phyloP scores from a whole-genome alignment of 805 yeast genomes.

The Candida easanensis region DNA sequence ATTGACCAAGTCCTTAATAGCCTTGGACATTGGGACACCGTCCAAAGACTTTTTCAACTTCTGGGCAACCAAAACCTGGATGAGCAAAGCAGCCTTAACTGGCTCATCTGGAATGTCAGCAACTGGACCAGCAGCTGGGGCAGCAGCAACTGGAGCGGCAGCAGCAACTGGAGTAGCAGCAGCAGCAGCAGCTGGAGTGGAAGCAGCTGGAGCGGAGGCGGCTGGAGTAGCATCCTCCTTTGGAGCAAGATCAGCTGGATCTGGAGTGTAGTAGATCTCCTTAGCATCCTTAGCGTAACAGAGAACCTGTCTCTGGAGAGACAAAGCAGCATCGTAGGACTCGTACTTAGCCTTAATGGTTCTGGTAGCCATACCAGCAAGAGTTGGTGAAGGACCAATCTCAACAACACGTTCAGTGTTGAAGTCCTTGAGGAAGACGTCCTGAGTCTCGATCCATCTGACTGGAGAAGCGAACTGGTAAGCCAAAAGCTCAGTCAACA shows the following conservation, averaged over 20 bases:
- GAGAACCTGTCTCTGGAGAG: conserved; percentile 82
- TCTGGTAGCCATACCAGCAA: conserved; percentile 98
- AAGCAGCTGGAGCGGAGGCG: conserved; percentile 34
- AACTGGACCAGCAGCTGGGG: conserved; percentile 70
- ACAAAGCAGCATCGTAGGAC: conserved; percentile 94
- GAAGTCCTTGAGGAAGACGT: conserved; percentile 89
- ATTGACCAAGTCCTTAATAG: conserved; percentile 95
- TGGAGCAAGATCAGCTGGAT: conserved; percentile 47
- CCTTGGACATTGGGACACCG: conserved; percentile 82
- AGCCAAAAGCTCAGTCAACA: conserved; percentile 93
- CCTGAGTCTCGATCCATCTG: conserved; percentile 99
- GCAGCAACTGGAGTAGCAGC: conserved; percentile 56
- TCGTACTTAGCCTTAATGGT: conserved; percentile 92
- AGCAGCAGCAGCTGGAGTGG: conserved; percentile 52
- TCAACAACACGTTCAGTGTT: conserved; percentile 97
- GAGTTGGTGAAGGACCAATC: conserved; percentile 98
- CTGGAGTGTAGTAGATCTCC: conserved; percentile 93
- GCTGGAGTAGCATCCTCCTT: conserved; percentile 29
- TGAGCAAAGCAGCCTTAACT: conserved; percentile 73
- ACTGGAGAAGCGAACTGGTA: conserved; percentile 99
- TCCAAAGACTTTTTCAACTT: conserved; percentile 90
- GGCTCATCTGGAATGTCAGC: conserved; percentile 88
- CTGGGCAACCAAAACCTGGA: conserved; percentile 91
- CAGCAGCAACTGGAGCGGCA: conserved; percentile 56
- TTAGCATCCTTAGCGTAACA: conserved; percentile 95